phyloP scores from a whole-genome alignment of 805 yeast species.

The Zygoascus flipseniorum region DNA sequence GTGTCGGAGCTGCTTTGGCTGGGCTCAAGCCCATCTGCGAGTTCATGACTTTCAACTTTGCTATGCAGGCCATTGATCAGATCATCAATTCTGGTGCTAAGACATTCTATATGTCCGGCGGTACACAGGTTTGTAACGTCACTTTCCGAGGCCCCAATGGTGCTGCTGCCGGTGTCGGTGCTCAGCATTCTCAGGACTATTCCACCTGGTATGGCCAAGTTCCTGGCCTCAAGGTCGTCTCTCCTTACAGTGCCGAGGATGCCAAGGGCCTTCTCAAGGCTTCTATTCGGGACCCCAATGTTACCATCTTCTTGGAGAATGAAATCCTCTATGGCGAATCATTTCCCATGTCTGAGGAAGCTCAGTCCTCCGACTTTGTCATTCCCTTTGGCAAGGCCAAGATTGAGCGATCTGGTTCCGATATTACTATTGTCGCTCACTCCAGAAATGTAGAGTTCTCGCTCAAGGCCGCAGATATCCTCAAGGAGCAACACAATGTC shows the following conservation, averaged over 20 bases:
- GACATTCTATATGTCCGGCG: constrained; percentile 99
- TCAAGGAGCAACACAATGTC: constrained; percentile 78
- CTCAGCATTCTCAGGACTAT: constrained; percentile 98
- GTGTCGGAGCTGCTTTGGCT: constrained; percentile 93
- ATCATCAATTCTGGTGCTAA: constrained; percentile 98
- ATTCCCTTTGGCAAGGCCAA: constrained; percentile 94
- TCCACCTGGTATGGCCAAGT: constrained; percentile 97
- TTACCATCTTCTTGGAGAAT: constrained; percentile 91
- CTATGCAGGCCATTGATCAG: constrained; percentile 99
- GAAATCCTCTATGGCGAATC: constrained; percentile 91
- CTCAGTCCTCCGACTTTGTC: constrained; percentile 76
- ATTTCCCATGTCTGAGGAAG: constrained; percentile 85
- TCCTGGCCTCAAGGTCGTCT: constrained; percentile 94
- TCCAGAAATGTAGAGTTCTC: constrained; percentile 83
- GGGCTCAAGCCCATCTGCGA: constrained; percentile 96
- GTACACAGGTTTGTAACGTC: constrained; percentile 93
- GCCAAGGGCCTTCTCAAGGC: constrained; percentile 93
- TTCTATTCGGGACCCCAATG: constrained; percentile 97
- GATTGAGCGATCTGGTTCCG: constrained; percentile 88
- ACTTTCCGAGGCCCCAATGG: constrained; percentile 99
- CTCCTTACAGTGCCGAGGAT: constrained; percentile 94
- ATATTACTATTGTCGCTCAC: constrained; percentile 83
- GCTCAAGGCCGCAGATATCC: constrained; percentile 80
- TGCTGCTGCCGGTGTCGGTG: constrained; percentile 99
- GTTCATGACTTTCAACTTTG: constrained; percentile 98